Conservation (phyloP, 2,329 filamentous ascomycete species). For the Alternaria viburni region DNA sequence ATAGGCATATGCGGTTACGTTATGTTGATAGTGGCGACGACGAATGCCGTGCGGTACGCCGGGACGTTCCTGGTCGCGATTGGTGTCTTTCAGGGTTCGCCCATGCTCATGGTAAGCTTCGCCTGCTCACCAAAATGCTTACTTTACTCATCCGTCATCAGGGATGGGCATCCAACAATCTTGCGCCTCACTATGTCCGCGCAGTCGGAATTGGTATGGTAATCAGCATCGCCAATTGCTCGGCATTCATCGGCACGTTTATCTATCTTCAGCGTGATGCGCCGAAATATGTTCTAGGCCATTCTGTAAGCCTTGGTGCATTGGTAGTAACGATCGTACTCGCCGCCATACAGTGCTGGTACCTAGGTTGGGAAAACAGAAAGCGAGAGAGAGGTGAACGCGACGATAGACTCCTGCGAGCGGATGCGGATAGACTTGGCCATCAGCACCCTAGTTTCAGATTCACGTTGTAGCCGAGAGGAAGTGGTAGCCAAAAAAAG, state of each 20-base stretch:
- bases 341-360: conserved; percentile 27
- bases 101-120: conserved; percentile 42
- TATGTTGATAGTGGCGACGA: conserved; percentile 57
- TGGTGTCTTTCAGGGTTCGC: conserved; percentile 51
- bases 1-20: conserved; percentile 57
- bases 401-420: conserved; percentile 28
- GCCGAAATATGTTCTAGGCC: conserved; percentile 28
- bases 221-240: conserved; percentile 56
- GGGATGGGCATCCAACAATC: conserved; percentile 54
- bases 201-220: conserved; percentile 59
- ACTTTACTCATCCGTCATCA: conserved; percentile 1
- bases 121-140: too few species aligned
- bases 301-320: conserved; percentile 35
- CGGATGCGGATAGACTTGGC: conserved; percentile 32
- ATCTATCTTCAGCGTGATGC: conserved; percentile 57
- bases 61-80: conserved; percentile 50
- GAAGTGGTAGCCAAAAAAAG: background rate
- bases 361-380: conserved; percentile 34
- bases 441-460: conserved; percentile 40
- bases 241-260: conserved; percentile 59
- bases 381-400: conserved; percentile 33
- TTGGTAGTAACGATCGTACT: conserved; percentile 31
- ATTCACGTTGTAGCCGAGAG: conserved; percentile 28
- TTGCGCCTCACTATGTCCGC: conserved; percentile 63
- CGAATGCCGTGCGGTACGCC: conserved; percentile 48